phyloP scores from a whole-genome alignment of 805 yeast species.

The Lachancea lanzarotensis region DNA sequence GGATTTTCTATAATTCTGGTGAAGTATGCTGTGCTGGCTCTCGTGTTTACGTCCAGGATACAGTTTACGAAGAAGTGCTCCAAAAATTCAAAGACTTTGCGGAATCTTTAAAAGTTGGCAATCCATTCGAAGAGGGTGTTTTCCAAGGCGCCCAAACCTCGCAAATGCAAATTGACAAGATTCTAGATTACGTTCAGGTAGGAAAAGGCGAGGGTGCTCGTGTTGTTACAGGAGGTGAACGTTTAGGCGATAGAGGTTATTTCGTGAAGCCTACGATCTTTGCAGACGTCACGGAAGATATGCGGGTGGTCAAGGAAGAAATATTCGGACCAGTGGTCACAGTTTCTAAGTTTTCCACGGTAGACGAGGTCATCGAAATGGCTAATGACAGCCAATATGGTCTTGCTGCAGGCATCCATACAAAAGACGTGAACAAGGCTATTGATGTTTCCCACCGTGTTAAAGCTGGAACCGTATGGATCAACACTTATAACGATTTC shows the following conservation, averaged over 20 bases:
- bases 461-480: conserved; percentile 78
- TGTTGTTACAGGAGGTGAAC: conserved; percentile 76
- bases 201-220: conserved; percentile 68
- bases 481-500: conserved; percentile 80
- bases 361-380: conserved; percentile 64
- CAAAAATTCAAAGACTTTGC: conserved; percentile 46
- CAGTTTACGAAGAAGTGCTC: conserved; percentile 60
- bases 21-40: conserved; percentile 93
- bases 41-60: conserved; percentile 74
- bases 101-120: conserved; percentile 58
- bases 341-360: conserved; percentile 60
- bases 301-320: conserved; percentile 79
- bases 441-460: conserved; percentile 58
- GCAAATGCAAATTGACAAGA: conserved; percentile 57
- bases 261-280: conserved; percentile 79
- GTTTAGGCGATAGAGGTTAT: conserved; percentile 63
- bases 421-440: conserved; percentile 60
- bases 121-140: conserved; percentile 64
- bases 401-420: conserved; percentile 83
- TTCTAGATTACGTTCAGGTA: conserved; percentile 52
- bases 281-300: conserved; percentile 68
- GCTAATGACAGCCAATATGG: conserved; percentile 80
- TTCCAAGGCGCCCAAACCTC: conserved; percentile 77
- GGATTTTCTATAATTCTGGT: conserved; percentile 85
- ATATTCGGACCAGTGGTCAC: conserved; percentile 88